Percentiles rank a stretch among this genome's conserved stretches.
phyloP scores from a whole-genome alignment of 768 basidiomycete species.

The Tulasnella sp. region DNA sequence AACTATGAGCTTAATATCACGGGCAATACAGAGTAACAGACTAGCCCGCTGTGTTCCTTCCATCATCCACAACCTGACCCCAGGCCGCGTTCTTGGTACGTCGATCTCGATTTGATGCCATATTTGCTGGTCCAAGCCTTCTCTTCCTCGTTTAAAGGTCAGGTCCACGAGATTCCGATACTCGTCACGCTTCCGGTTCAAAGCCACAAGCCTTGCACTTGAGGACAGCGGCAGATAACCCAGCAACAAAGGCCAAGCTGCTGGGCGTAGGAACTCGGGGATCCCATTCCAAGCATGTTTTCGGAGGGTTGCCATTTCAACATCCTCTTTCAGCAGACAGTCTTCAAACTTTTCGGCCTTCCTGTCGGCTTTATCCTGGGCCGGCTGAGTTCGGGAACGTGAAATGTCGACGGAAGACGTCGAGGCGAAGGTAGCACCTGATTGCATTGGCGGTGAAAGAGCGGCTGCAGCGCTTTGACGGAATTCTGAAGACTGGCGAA shows the following conservation, averaged over 20 bases:
- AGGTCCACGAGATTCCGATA: constrained; percentile 85
- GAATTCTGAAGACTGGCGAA: constrained; percentile 29
- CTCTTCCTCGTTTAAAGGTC: constrained; percentile 80
- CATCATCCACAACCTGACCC: constrained; percentile 87
- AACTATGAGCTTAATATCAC: background rate
- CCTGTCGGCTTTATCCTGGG: constrained; percentile 42
- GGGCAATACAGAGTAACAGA: constrained; percentile 5
- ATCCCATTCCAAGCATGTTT: constrained; percentile 95
- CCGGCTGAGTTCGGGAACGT: constrained; percentile 13
- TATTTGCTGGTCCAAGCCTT: constrained; percentile 89
- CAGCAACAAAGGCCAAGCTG: constrained; percentile 91
- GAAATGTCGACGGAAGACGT: constrained; percentile 34
- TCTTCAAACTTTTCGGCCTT: constrained; percentile 71
- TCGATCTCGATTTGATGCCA: constrained; percentile 99
- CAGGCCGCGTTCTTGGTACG: constrained; percentile 91
- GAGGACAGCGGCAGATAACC: constrained; percentile 88
- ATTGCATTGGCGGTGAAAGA: constrained; percentile 30
- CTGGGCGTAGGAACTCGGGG: constrained; percentile 77
- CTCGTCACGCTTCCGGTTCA: constrained; percentile 88
- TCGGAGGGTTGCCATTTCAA: constrained; percentile 82
- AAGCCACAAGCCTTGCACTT: constrained; percentile 65
- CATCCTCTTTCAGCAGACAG: constrained; percentile 68
- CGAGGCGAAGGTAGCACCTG: constrained; percentile 29
- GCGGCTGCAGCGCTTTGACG: constrained; percentile 26
- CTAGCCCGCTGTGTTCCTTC: constrained; percentile 81